These are phyloP conservation scores for Coniochaeta ligniaria DNA, from an alignment of 2,329 filamentous ascomycete species.

Conservation along the genomic window DNA sequence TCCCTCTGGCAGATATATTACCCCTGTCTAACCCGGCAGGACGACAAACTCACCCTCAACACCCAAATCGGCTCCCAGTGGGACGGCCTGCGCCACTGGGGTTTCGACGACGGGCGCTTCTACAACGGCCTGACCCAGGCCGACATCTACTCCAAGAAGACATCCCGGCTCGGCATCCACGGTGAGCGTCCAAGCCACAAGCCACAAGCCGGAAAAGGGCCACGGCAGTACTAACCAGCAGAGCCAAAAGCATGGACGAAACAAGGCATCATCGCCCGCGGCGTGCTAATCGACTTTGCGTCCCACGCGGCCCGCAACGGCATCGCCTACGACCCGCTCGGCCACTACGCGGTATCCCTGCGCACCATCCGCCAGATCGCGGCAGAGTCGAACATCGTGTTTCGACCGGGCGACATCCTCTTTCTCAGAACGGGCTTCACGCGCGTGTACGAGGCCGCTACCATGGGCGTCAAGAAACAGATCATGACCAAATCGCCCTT, in stretches of 20 bases:
- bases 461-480: neutral
- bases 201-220: too few relatives aligned
- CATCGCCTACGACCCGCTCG: conserved; percentile 6
- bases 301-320: conserved; percentile 6
- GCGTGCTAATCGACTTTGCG: conserved; percentile 36
- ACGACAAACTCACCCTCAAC: conserved; percentile 26
- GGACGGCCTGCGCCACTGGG: conserved; percentile 29
- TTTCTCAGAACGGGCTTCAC: neutral
- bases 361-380: neutral
- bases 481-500: neutral
- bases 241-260: conserved; percentile 14
- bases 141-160: conserved; percentile 26
- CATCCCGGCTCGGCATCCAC: conserved; percentile 25
- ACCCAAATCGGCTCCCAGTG: conserved; percentile 28
- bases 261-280: conserved; percentile 34
- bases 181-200: conserved; percentile 19
- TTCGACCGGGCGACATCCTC: neutral
- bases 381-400: neutral
- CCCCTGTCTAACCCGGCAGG: conserved; percentile 4
- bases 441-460: neutral
- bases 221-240: too few relatives aligned
- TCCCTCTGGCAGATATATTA: too few relatives aligned
- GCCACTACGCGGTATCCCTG: neutral
- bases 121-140: conserved; percentile 27
- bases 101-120: conserved; percentile 19